Evolutionary conservation across 805 yeast genomes (phyloP).

Genomic region (Candida gorgasii): DNA sequence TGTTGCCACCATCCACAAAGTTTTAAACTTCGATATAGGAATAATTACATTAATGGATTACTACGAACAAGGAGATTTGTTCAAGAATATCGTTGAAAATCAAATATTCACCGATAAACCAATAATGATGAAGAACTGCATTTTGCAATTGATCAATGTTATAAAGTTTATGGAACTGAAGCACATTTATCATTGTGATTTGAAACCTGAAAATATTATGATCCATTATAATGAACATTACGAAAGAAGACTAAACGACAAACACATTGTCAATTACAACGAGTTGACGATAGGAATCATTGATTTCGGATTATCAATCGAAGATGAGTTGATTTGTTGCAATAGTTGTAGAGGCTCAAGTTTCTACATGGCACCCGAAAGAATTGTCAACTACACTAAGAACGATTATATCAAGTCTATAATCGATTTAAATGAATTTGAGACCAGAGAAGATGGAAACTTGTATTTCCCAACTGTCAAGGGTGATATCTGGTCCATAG

Average conservation of each 20-base stretch:
- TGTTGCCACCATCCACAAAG: conserved; percentile 72
- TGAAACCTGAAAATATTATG: conserved; percentile 50
- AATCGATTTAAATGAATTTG: conserved; percentile 31
- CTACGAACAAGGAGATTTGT: conserved; percentile 81
- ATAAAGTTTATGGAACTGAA: conserved; percentile 33
- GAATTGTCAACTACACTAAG: conserved; percentile 50
- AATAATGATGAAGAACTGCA: conserved; percentile 42
- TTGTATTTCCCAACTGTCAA: conserved; percentile 61
- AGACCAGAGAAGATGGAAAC: conserved; percentile 11
- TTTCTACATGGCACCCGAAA: conserved; percentile 93
- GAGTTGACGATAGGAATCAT: conserved; percentile 64
- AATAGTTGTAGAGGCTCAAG: conserved; percentile 83
- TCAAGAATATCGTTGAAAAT: conserved; percentile 78
- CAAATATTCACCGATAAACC: conserved; percentile 60
- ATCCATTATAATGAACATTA: conserved; percentile 31
- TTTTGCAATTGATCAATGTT: conserved; percentile 40
- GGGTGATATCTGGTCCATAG: conserved; percentile 84
- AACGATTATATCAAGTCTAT: conserved; percentile 25
- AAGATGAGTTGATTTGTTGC: conserved; percentile 54
- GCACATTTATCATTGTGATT: conserved; percentile 42
- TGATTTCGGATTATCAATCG: conserved; percentile 88
- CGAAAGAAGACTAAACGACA: conserved; percentile 17
- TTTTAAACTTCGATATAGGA: conserved; percentile 59
- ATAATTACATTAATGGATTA: conserved; percentile 83
- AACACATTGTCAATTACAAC: conserved; percentile 35